Conservation (phyloP, 768 basidiomycete species). For the Suillus americanus region DNA sequence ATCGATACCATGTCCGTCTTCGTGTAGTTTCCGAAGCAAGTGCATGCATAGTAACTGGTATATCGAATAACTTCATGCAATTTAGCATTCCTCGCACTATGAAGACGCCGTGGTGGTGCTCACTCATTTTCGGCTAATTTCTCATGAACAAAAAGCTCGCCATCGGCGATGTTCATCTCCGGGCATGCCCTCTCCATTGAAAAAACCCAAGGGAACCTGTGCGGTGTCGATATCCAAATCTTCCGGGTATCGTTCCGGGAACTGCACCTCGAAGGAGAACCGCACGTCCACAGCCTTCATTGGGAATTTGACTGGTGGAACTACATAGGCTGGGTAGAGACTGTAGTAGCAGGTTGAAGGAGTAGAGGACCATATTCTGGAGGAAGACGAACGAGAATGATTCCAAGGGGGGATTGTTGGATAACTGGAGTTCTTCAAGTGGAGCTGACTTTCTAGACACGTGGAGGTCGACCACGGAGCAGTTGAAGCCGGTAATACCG, state of each 20-base stretch:
- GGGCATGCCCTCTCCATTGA: slow-evolving; percentile 48
- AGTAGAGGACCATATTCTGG: not conserved
- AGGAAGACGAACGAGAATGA: slow-evolving; percentile 37
- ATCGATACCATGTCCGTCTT: slow-evolving; percentile 21
- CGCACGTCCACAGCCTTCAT: slow-evolving; percentile 29
- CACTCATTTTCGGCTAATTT: slow-evolving; percentile 31
- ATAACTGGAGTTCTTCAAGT: slow-evolving; percentile 68
- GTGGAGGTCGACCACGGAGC: not conserved
- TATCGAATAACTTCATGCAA: slow-evolving; percentile 49
- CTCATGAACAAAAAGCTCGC: slow-evolving; percentile 40
- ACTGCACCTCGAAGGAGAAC: slow-evolving; percentile 38
- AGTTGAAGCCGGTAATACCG: not conserved
- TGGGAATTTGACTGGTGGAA: slow-evolving; percentile 32
- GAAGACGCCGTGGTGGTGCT: slow-evolving; percentile 16
- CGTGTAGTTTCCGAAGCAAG: slow-evolving; percentile 56
- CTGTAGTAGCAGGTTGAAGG: not conserved
- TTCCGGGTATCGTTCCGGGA: slow-evolving; percentile 22
- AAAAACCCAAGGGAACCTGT: slow-evolving; percentile 26
- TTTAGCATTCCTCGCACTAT: not conserved
- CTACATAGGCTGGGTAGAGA: slow-evolving; percentile 7
- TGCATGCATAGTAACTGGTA: slow-evolving; percentile 60
- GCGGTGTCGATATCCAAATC: not conserved
- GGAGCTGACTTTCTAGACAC: slow-evolving; percentile 23
- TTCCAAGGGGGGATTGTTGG: slow-evolving; percentile 63
- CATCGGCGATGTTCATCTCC: slow-evolving; percentile 51